Evolutionary conservation across 805 yeast genomes (phyloP).

Genomic region (Saturnispora gosingensis): DNA sequence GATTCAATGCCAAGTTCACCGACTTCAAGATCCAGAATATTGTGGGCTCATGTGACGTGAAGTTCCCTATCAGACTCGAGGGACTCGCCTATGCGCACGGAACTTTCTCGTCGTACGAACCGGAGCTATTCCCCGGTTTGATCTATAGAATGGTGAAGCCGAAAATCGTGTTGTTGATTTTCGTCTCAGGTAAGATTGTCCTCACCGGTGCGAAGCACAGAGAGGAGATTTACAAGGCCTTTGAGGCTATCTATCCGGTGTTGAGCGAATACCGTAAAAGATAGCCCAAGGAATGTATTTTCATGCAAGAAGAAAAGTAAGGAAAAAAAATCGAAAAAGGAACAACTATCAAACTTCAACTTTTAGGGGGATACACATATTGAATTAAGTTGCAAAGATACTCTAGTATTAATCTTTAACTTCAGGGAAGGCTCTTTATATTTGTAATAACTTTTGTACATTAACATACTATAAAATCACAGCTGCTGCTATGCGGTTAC

Average conservation of each 20-base stretch:
- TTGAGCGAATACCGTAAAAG: conserved; percentile 90
- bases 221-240: conserved; percentile 96
- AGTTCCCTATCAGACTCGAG: conserved; percentile 93
- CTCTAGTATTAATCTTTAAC: not conserved
- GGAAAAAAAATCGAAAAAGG: not conserved
- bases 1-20: conserved; percentile 95
- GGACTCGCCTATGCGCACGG: conserved; percentile 98
- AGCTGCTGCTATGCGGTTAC: not conserved
- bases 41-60: conserved; percentile 97
- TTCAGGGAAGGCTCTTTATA: not conserved
- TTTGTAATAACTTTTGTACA: not conserved
- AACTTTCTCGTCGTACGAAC: conserved; percentile 96
- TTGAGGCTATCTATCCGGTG: conserved; percentile 97
- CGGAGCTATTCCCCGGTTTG: conserved; percentile 95
- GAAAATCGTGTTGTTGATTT: conserved; percentile 88
- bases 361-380: not conserved
- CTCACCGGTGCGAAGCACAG: conserved; percentile 98
- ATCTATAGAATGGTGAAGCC: conserved; percentile 99
- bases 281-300: conserved; percentile 6
- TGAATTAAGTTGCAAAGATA: not conserved
- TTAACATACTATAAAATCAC: not conserved
- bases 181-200: conserved; percentile 95
- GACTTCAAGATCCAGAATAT: conserved; percentile 97
- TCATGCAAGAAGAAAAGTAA: not conserved
- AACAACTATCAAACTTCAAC: not conserved